Evolutionary conservation across 164 flowering plant genomes (phyloP).

Genomic region (Amborella trichopoda): DNA sequence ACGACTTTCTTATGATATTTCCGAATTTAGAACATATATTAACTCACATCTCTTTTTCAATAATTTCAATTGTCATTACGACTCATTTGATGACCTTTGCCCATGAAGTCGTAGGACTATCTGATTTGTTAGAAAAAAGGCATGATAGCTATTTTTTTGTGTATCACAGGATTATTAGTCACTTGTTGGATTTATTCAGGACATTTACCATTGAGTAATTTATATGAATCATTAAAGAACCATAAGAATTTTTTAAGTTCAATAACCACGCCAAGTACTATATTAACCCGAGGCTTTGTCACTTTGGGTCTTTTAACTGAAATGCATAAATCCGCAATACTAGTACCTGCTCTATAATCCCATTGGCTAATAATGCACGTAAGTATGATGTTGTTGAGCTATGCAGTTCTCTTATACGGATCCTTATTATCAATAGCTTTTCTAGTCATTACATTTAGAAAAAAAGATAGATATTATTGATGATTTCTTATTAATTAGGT

Average conservation of each 20-base stretch:
- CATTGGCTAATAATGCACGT: background rate
- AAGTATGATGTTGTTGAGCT: slow-evolving; percentile 4
- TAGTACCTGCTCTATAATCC: background rate
- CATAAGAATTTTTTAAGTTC: no score
- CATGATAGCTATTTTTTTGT: background rate
- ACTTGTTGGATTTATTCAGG: background rate
- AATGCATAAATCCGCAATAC: background rate
- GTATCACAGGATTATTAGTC: background rate
- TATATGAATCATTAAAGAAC: background rate
- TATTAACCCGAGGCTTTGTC: background rate
- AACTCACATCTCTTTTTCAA: background rate
- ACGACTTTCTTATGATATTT: background rate
- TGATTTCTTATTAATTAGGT: slow-evolving; percentile 2
- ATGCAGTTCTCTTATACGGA: background rate
- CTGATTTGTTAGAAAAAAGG: background rate
- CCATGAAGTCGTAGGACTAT: background rate
- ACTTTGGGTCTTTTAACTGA: slow-evolving; percentile 1
- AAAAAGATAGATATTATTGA: background rate
- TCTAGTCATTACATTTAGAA: background rate
- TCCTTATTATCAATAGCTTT: background rate
- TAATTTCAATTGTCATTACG: background rate
- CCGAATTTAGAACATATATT: background rate
- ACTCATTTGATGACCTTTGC: background rate
- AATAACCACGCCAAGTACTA: background rate
- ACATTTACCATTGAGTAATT: no score